Percentiles rank a stretch among this genome's conserved stretches.
Evolutionary conservation across 441 rosid species (phyloP).

Genomic region (Erodium chrysanthum): DNA sequence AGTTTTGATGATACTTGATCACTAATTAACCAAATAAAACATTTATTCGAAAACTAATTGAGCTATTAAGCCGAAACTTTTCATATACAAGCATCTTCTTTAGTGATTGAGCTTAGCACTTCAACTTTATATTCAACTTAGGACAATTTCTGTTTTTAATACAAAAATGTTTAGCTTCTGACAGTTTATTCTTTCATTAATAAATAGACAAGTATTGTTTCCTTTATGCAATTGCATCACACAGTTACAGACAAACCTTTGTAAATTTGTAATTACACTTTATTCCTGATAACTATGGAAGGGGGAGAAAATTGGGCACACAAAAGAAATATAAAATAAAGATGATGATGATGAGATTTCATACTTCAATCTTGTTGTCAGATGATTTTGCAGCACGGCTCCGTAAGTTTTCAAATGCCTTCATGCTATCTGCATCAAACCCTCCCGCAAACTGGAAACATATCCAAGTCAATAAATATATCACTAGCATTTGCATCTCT

Average conservation of each 20-base stretch:
- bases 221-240: not conserved
- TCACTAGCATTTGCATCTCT: not conserved
- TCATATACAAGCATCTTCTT: too few species aligned
- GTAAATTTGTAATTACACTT: not conserved
- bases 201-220: not conserved
- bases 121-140: not conserved
- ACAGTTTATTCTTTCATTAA: not conserved
- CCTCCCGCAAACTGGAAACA: constrained; percentile 85
- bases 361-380: constrained; percentile 35
- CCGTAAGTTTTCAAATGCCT: constrained; percentile 83
- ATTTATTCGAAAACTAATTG: too few species aligned
- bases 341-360: constrained; percentile 12
- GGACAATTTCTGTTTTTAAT: not conserved
- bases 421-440: constrained; percentile 98
- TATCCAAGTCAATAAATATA: constrained; percentile 6
- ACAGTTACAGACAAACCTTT: too few species aligned
- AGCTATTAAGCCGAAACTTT: too few species aligned
- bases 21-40: too few species aligned
- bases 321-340: not conserved
- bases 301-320: not conserved
- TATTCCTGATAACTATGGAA: not conserved
- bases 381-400: constrained; percentile 41
- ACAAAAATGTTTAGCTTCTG: not conserved
- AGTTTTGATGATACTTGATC: too few species aligned
- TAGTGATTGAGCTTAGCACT: too few species aligned